Base-by-base conservation (phyloP, 306 rosid species). In the Cicer arietinum region DNA sequence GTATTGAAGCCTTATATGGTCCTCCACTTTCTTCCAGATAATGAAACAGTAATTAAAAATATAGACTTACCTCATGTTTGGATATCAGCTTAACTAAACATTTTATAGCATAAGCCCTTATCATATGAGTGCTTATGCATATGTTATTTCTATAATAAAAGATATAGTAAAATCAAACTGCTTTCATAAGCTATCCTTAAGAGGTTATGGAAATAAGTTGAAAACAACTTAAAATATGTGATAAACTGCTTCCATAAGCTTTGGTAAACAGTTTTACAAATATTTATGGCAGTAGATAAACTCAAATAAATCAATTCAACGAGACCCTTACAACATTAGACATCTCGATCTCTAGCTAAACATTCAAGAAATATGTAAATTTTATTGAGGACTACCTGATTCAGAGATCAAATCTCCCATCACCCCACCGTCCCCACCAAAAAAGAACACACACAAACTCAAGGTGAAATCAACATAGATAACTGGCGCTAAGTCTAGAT, bases 1-100 rank as follows among this genome's bases (percentile, higher is more conserved):
- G 97, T 84, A 94, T 92, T 42, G 97, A 94, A 76, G 95, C 97
- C 88, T 90, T 91, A 84, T 94, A 94, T 25, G 98, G 98, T 13
- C 98, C 98, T 80, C 97, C 97, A 30, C 88, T 91, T 82, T 94
- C 98, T 84, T 94, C 97, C 97, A 91, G 40, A 74, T 56, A 37
- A 61, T 22, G 39, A 35, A 81, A 66, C 59, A 69, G 17, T 69
- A 10, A 69, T 59, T 25, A 69, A 18, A 45, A 67, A 68, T 57
- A 71, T 7, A 64, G 1, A 56, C 12, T n/a, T 42, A 75, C 41
- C 20, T 69, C 74, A 70, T 9, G 18, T 7, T 18, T 8, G 35
- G 3, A 20, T 25, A 25, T 18, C 10, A 8, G 1, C 13, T 56
- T 8, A 17, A 17, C 18, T 54, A 30, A 54, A 2, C 10, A 7